Conservation (phyloP, 2,329 filamentous ascomycete species). For the Botrytis paeoniae region DNA sequence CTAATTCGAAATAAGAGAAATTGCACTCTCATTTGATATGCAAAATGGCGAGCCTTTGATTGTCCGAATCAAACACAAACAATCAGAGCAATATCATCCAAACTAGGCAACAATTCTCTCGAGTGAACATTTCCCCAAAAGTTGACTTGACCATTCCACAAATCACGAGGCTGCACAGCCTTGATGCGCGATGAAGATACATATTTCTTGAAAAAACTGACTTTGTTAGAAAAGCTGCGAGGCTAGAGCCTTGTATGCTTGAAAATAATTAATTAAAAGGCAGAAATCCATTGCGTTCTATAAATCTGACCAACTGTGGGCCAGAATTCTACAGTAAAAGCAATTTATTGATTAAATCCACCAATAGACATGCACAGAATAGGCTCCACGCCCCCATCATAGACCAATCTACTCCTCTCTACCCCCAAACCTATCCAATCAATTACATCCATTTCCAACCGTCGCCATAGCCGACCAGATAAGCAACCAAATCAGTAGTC, state of each 20-base stretch:
- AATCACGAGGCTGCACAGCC: neutral
- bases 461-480: neutral
- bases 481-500: neutral
- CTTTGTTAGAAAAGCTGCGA: neutral
- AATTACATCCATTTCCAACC: neutral
- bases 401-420: neutral
- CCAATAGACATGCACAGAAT: neutral
- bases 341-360: neutral
- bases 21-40: neutral
- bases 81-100: neutral
- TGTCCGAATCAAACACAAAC: accelerated
- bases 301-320: neutral
- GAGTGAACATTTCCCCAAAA: neutral
- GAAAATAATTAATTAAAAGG: neutral
- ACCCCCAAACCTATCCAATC: neutral
- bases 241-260: neutral
- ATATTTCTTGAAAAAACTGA: neutral
- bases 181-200: neutral
- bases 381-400: neutral
- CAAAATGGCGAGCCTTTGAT: accelerated
- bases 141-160: neutral
- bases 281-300: neutral
- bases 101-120: neutral
- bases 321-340: neutral
- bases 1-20: neutral